A percentile compares a stretch with the other conserved stretches of the same genome.
Conservation (phyloP, 768 basidiomycete species). For the Termitomyces sp. region DNA sequence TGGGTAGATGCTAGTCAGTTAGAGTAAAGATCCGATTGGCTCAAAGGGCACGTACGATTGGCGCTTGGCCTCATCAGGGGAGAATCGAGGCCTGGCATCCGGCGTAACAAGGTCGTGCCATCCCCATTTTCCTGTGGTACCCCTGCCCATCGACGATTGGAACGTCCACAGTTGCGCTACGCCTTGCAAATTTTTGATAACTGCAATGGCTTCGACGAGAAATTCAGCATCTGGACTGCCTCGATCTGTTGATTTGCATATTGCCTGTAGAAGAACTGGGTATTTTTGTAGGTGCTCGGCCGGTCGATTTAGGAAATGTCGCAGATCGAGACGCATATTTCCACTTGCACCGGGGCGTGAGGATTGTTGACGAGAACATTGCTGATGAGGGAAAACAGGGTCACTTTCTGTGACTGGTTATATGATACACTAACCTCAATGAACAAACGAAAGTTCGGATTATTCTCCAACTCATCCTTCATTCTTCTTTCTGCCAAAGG, state of each 20-base stretch:
- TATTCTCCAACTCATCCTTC: slow-evolving; percentile 80
- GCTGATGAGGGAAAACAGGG: slow-evolving; percentile 18
- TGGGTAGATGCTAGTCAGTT: neutral
- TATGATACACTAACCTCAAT: slow-evolving; percentile 58
- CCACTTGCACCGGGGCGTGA: slow-evolving; percentile 32
- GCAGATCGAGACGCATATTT: slow-evolving; percentile 53
- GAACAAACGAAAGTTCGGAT: slow-evolving; percentile 79
- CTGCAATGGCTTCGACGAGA: slow-evolving; percentile 69
- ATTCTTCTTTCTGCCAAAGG: slow-evolving; percentile 82
- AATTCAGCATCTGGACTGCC: slow-evolving; percentile 85
- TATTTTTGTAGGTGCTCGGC: slow-evolving; percentile 85
- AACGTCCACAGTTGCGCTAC: slow-evolving; percentile 84
- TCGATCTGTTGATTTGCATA: slow-evolving; percentile 73
- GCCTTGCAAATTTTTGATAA: slow-evolving; percentile 77
- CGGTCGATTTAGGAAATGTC: slow-evolving; percentile 74
- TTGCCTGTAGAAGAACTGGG: slow-evolving; percentile 81
- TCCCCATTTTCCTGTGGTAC: slow-evolving; percentile 73
- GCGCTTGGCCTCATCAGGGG: slow-evolving; percentile 73
- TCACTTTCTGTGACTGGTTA: neutral
- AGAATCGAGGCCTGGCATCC: slow-evolving; percentile 52
- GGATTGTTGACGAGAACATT: slow-evolving; percentile 39
- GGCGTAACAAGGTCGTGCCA: slow-evolving; percentile 83
- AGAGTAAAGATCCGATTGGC: neutral
- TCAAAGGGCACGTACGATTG: slow-evolving; percentile 62
- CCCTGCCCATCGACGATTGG: slow-evolving; percentile 84